Evolutionary conservation across 2,329 filamentous ascomycete species (phyloP).

Genomic region (Dichotomopilus funicola): DNA sequence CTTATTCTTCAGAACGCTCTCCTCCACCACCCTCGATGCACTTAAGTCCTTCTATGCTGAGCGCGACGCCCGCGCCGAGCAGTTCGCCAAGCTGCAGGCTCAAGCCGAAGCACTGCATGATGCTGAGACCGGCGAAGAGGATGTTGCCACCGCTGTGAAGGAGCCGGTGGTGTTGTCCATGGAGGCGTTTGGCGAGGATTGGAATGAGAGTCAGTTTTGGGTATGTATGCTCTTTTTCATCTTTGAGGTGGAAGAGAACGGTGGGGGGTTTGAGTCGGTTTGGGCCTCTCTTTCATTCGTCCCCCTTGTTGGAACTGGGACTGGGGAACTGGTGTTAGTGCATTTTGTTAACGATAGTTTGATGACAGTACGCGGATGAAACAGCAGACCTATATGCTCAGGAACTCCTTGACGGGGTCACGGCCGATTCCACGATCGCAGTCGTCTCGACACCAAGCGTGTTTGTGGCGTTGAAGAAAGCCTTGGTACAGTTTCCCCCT

Average conservation of each 20-base stretch:
- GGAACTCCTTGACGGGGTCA: conserved; percentile 58
- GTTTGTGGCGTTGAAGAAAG: conserved; percentile 68
- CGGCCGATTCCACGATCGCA: conserved; percentile 52
- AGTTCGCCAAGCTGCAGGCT: conserved; percentile 61
- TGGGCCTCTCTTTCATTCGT: background rate
- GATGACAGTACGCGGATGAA: conserved; percentile 58
- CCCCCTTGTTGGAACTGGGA: background rate
- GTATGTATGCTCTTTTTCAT: conserved; percentile 34
- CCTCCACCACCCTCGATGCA: conserved; percentile 59
- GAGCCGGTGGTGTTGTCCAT: conserved; percentile 47
- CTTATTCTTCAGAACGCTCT: conserved; percentile 48
- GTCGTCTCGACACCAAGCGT: conserved; percentile 70
- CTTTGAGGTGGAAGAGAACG: background rate
- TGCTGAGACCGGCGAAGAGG: background rate
- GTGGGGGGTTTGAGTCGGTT: background rate
- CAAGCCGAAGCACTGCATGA: conserved; percentile 48
- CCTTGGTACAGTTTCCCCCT: conserved; percentile 15
- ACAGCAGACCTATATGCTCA: conserved; percentile 59
- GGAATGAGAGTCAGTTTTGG: conserved; percentile 83
- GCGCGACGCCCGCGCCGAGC: conserved; percentile 57
- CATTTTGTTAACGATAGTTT: background rate
- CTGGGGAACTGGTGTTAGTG: background rate
- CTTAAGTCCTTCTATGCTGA: conserved; percentile 69
- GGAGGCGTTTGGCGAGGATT: conserved; percentile 70
- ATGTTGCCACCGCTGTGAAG: background rate